These are phyloP conservation scores for Discostella stelligeroides DNA, from an alignment of 108 stramenopile species.

Conservation along the genomic window DNA sequence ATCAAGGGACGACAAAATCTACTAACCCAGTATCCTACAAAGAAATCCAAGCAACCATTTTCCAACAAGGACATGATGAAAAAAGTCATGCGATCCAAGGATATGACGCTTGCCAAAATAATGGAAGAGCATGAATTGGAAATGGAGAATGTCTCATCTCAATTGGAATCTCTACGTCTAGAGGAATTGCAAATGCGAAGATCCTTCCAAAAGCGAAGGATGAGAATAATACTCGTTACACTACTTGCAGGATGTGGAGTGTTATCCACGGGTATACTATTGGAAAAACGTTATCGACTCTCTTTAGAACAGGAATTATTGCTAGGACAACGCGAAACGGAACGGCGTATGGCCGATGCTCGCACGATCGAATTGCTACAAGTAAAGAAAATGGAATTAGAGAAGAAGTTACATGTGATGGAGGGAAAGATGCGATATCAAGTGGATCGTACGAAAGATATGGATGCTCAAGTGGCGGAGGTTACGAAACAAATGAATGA, in stretches of 20 bases:
- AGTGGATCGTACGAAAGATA: conserved; percentile 2
- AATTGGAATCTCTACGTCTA: conserved; percentile 14
- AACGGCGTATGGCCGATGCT: conserved; percentile 11
- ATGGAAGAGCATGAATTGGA: conserved; percentile 44
- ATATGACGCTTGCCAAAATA: conserved; percentile 26
- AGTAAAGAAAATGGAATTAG: conserved; percentile 9
- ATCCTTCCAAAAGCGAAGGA: background rate
- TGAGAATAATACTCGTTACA: background rate
- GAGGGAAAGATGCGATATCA: conserved; percentile 33
- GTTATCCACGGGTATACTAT: background rate
- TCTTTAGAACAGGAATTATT: conserved; percentile 10
- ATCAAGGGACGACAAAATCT: background rate
- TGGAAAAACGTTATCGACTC: conserved; percentile 19
- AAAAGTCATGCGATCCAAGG: conserved; percentile 37
- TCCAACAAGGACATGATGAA: conserved; percentile 18
- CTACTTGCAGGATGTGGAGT: background rate
- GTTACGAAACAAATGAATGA: conserved; percentile 11
- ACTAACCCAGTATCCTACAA: background rate
- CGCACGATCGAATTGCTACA: conserved; percentile 10
- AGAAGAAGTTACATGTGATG: conserved; percentile 11
- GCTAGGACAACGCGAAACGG: conserved; percentile 6
- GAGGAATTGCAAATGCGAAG: conserved; percentile 5
- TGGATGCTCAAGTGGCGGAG: conserved; percentile 3
- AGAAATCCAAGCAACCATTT: background rate
- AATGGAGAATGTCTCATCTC: conserved; percentile 19